phyloP scores from a whole-genome alignment of 495 filamentous ascomycete species.

The Annulohypoxylon moriforme region DNA sequence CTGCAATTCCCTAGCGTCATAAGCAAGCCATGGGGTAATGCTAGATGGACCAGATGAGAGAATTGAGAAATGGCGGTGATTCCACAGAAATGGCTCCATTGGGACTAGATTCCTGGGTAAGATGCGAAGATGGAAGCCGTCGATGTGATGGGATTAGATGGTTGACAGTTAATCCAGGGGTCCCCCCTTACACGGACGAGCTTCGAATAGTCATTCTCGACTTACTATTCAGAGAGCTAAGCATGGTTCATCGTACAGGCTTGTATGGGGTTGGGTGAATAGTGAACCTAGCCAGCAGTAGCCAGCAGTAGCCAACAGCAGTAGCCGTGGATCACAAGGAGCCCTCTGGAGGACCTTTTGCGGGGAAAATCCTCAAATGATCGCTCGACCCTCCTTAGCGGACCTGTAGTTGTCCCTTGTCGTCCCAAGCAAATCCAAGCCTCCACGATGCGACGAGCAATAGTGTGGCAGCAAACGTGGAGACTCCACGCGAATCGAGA shows the following conservation, averaged over 20 bases:
- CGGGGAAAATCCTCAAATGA: slow-evolving; percentile 32
- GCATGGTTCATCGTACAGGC: slow-evolving; percentile 2
- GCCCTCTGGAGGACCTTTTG: slow-evolving; percentile 12
- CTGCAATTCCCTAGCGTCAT: slow-evolving; percentile 13
- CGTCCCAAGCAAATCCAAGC: slow-evolving; percentile 12
- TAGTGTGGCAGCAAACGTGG: slow-evolving; percentile 32
- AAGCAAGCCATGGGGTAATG: slow-evolving; percentile 17
- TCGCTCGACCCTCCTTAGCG: slow-evolving; percentile 15
- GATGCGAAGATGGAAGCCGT: slow-evolving; percentile 2
- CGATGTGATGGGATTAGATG: slow-evolving; percentile 29
- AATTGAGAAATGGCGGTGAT: slow-evolving; percentile 37
- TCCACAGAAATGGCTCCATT: slow-evolving; percentile 14
- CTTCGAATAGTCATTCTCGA: slow-evolving; percentile 6
- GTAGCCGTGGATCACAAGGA: slow-evolving; percentile 36
- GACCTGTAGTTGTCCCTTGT: neutral
- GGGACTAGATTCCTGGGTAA: slow-evolving; percentile 18
- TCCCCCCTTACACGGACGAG: neutral
- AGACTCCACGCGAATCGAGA: slow-evolving; percentile 38
- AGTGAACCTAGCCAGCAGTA: neutral
- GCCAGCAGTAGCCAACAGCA: slow-evolving; percentile 6
- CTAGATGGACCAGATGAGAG: slow-evolving; percentile 17
- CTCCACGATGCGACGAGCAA: slow-evolving; percentile 38
- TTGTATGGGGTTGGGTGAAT: slow-evolving; percentile 10
- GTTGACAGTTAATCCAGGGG: slow-evolving; percentile 15
- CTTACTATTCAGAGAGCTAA: slow-evolving; percentile 8